Evolutionary conservation across 768 basidiomycete species (phyloP), one percentile per base, ranked within the genome.

Genomic region (Russula foetens): DNA sequence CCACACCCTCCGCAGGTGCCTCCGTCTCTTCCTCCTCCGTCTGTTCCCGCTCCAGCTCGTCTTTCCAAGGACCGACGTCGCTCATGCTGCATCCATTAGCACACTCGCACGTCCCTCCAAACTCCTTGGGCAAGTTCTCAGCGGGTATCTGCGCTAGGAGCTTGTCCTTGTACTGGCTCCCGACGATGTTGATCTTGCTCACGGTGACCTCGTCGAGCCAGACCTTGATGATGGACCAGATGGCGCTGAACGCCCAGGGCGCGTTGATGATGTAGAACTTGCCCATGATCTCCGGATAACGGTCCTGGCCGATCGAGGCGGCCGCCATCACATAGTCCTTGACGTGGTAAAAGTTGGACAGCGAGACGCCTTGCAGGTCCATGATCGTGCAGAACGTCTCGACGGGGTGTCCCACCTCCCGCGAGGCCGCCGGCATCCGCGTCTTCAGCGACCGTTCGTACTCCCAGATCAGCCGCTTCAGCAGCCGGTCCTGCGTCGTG

Each of bases 221-320:
- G 3, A 84, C 85, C 77, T 92, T 96, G 77, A 98, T 83, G 65
- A 94, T 71, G 21, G 76, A 70, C 95, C 95, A 99, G 23, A 96
- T 88, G 41, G 87, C 81, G 53, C 83, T 81, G 77, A 99, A 99
- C 53, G 84, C 80, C 85, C 88, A 98, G 0, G 96, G 96, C 0
- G 92, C 90, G 70, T 98, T 98, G 81, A 97, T 90, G 80, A 98
- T 94, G 79, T 91, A 99, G 78, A 99, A 98, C 71, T 90, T 92
- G 77, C 96, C 96, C 96, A 98, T 92, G 66, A 80, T 84, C 73
- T 96, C 92, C 1, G 93, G 91, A 73, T 94, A 98, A 66, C 88
- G 80, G 76, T 97, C 83, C 73, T 97, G 94, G 12, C 92, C 91
- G 72, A 99, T 86, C 28, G 71, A 69, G 0, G 88, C 76, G 0